These are phyloP conservation scores for Nicotiana undulata DNA, from an alignment of 257 asterid genomes.

Conservation along the genomic window DNA sequence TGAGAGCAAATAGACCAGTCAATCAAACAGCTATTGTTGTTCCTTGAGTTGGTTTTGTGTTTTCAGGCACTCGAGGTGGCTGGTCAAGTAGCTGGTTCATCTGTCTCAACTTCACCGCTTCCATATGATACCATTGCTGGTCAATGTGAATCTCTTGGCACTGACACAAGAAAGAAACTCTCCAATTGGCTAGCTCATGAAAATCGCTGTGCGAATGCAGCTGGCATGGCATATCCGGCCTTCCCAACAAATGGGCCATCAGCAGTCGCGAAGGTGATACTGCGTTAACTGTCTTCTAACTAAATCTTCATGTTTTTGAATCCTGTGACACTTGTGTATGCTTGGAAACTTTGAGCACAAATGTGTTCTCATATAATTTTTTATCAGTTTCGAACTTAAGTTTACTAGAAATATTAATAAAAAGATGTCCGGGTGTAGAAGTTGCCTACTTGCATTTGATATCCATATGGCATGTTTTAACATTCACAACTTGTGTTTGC, in stretches of 20 bases:
- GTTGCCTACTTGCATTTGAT: background rate
- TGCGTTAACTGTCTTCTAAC: background rate
- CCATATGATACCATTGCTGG: conserved; percentile 81
- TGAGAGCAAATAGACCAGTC: background rate
- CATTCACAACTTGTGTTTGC: background rate
- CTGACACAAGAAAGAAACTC: conserved; percentile 86
- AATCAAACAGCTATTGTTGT: background rate
- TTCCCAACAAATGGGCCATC: conserved; percentile 34
- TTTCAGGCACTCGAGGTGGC: conserved; percentile 97
- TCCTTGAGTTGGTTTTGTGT: background rate
- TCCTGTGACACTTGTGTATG: background rate
- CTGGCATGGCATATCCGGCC: conserved; percentile 22
- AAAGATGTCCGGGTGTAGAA: background rate
- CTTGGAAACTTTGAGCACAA: background rate
- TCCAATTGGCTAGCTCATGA: conserved; percentile 80
- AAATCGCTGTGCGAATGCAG: conserved; percentile 21
- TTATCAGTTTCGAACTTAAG: too few species aligned
- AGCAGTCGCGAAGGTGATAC: conserved; percentile 45
- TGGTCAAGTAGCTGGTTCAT: conserved; percentile 96
- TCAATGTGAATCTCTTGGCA: conserved; percentile 85
- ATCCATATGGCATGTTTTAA: background rate
- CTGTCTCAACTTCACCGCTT: conserved; percentile 86
- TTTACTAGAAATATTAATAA: too few species aligned
- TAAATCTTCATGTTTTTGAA: background rate
- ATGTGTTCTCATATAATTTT: background rate